These are phyloP conservation scores for Plantago ovata DNA, from an alignment of 257 asterid genomes.

Conservation along the genomic window DNA sequence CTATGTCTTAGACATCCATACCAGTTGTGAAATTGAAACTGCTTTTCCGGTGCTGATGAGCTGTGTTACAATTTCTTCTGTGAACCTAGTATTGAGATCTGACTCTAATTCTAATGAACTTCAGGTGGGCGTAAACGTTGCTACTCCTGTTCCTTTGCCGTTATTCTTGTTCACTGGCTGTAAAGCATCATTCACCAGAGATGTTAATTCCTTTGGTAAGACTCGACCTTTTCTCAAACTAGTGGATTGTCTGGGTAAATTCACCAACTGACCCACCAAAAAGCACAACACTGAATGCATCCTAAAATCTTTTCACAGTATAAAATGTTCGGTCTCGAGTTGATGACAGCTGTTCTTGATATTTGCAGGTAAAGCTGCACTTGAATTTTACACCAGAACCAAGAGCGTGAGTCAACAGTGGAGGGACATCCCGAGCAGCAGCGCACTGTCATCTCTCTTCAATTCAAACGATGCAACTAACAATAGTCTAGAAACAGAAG, in stretches of 20 bases:
- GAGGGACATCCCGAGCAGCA: constrained; percentile 45
- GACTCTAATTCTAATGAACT: constrained; percentile 17
- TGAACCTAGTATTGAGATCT: constrained; percentile 15
- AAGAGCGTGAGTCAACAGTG: constrained; percentile 76
- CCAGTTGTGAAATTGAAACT: too few relatives aligned
- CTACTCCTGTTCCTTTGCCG: constrained; percentile 78
- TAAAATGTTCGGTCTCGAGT: neutral
- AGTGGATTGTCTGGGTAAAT: too few relatives aligned
- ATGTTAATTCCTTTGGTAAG: constrained; percentile 65
- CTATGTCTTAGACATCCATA: neutral
- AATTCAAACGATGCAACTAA: constrained; percentile 31
- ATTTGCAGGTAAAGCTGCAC: constrained; percentile 61
- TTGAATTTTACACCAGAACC: constrained; percentile 63
- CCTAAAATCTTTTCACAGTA: neutral
- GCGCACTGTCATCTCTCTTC: constrained; percentile 24
- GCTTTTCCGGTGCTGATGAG: too few relatives aligned
- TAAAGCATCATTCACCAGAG: constrained; percentile 68
- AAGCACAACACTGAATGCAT: too few relatives aligned
- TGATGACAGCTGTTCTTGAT: neutral
- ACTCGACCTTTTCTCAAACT: neutral
- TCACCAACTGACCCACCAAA: too few relatives aligned
- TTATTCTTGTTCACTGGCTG: constrained; percentile 60
- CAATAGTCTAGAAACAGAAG: constrained; percentile 30
- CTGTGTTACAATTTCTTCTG: neutral
- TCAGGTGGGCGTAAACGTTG: constrained; percentile 72